phyloP scores from a whole-genome alignment of 345 rosid genomes.

The Lepidium sativum region DNA sequence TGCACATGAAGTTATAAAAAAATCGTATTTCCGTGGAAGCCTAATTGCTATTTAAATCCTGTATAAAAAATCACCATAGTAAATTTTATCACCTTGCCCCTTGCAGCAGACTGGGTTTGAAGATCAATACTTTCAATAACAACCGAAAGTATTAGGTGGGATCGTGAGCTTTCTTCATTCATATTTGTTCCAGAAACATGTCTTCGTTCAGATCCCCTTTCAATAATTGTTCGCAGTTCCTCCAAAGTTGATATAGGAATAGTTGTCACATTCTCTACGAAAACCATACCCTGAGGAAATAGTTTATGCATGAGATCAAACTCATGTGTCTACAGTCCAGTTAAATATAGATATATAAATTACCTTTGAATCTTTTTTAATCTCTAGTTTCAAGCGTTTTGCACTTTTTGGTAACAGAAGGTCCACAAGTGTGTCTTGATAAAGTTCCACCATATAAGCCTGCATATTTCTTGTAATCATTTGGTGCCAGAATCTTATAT shows the following conservation, averaged over 20 bases:
- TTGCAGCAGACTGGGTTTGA: conserved; percentile 80
- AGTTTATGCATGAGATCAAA: conserved; percentile 1
- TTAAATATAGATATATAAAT: neutral
- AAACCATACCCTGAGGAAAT: conserved; percentile 75
- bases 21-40: neutral
- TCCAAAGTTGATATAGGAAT: conserved; percentile 62
- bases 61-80: neutral
- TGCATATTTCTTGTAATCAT: conserved; percentile 27
- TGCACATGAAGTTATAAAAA: neutral
- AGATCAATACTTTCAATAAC: conserved; percentile 92
- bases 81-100: conserved; percentile 66
- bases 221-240: conserved; percentile 59
- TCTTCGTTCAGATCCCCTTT: conserved; percentile 72
- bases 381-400: conserved; percentile 69
- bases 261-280: conserved; percentile 76
- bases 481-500: neutral
- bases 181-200: conserved; percentile 89
- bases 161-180: conserved; percentile 97
- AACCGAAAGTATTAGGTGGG: conserved; percentile 83
- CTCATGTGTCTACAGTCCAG: neutral
- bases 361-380: conserved; percentile 96
- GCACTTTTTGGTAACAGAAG: conserved; percentile 66
- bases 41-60: neutral
- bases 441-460: conserved; percentile 94
- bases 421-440: conserved; percentile 90